These are phyloP conservation scores for Hypomyces rosellus DNA, from an alignment of 2,329 filamentous ascomycete species.

Conservation along the genomic window DNA sequence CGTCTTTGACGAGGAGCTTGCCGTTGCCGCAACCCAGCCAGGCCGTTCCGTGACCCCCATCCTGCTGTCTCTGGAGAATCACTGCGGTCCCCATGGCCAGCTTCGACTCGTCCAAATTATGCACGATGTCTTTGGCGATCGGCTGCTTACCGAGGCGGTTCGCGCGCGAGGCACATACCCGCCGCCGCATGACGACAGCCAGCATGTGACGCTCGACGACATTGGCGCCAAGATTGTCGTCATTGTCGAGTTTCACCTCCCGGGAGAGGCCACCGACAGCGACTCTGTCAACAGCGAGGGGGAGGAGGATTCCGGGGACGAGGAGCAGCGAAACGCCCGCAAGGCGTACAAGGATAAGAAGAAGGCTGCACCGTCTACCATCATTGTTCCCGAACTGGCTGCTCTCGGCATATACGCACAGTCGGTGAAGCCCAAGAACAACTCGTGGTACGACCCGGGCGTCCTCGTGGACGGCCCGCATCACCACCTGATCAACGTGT, in stretches of 20 bases:
- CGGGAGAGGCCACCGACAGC: conserved; percentile 40
- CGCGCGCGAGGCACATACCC: conserved; percentile 44
- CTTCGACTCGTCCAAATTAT: conserved; percentile 58
- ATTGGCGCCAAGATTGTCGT: conserved; percentile 58
- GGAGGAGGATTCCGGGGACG: conserved; percentile 28
- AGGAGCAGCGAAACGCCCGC: conserved; percentile 41
- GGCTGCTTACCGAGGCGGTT: conserved; percentile 52
- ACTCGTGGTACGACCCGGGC: conserved; percentile 55
- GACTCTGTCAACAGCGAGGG: conserved; percentile 28
- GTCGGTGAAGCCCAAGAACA: conserved; percentile 59
- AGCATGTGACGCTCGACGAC: conserved; percentile 53
- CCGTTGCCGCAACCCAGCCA: conserved; percentile 29
- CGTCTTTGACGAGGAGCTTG: conserved; percentile 52
- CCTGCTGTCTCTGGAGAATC: conserved; percentile 61
- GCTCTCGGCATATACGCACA: conserved; percentile 63
- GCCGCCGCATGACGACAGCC: conserved; percentile 44
- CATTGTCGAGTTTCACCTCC: conserved; percentile 62
- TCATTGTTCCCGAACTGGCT: conserved; percentile 59
- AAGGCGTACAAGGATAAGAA: conserved; percentile 49
- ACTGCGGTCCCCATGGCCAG: conserved; percentile 55
- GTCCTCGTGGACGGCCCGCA: conserved; percentile 50
- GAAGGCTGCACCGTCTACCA: conserved; percentile 37
- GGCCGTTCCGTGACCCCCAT: conserved; percentile 48
- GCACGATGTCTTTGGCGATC: conserved; percentile 55
- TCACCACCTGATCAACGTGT: conserved; percentile 64